These are phyloP conservation scores for Macrophomina tecta DNA, from an alignment of 2,329 filamentous ascomycete genomes.

Conservation along the genomic window DNA sequence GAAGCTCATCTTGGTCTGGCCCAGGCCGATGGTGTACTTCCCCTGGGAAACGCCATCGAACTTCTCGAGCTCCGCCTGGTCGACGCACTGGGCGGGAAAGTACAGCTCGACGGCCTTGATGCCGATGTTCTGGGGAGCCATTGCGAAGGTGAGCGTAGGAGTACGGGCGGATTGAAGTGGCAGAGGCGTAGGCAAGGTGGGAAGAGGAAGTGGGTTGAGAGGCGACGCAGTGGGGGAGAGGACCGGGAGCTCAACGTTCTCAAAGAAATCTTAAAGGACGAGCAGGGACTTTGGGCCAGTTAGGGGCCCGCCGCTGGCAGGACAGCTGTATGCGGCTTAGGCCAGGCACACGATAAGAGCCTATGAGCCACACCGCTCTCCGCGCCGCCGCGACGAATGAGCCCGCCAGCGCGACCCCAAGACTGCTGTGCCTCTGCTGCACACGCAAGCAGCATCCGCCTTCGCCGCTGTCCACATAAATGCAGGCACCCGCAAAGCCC, in stretches of 20 bases:
- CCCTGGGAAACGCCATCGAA: constrained; percentile 60
- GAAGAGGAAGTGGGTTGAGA: constrained; percentile 23
- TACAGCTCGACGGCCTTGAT: constrained; percentile 63
- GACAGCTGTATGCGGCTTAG: constrained; percentile 4
- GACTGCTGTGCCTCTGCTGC: constrained; percentile 7
- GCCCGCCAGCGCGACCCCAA: neutral
- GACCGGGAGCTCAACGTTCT: constrained; percentile 7
- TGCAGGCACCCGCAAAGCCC: constrained; percentile 9
- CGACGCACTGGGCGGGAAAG: constrained; percentile 61
- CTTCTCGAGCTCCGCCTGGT: constrained; percentile 60
- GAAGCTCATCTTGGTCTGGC: constrained; percentile 63
- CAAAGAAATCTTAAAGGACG: constrained; percentile 13
- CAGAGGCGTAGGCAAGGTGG: constrained; percentile 31
- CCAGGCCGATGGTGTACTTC: constrained; percentile 62
- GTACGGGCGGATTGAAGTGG: constrained; percentile 32
- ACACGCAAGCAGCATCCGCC: neutral
- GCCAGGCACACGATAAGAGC: constrained; percentile 17
- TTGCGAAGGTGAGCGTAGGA: constrained; percentile 32
- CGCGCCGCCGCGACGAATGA: neutral
- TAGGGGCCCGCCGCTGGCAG: neutral
- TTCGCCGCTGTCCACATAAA: neutral
- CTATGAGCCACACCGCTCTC: constrained; percentile 12
- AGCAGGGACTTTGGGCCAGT: neutral
- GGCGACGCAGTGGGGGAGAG: constrained; percentile 4
- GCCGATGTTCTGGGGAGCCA: constrained; percentile 58